Evolutionary conservation across 139 green algal genomes (phyloP).

Genomic region (Ulvella scutata): DNA sequence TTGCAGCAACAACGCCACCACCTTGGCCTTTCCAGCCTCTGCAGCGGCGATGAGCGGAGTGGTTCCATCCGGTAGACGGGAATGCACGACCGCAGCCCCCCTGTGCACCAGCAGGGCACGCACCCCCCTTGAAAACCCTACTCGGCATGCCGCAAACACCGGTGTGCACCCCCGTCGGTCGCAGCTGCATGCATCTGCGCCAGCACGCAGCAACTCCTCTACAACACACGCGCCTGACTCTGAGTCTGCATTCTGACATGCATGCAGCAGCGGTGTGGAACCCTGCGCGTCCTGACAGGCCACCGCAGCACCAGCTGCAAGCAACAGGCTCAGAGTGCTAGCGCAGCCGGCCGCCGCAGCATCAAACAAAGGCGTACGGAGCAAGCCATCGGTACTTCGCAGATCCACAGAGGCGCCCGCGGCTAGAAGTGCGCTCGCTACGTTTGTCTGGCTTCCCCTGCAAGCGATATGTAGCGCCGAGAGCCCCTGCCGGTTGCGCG

Average conservation of each 20-base stretch:
- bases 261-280: background rate
- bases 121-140: background rate
- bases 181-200: background rate
- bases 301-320: too few species aligned
- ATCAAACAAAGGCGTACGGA: too few species aligned
- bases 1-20: background rate
- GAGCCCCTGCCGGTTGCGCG: too few species aligned
- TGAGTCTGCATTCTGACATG: background rate
- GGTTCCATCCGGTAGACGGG: background rate
- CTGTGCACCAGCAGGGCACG: background rate
- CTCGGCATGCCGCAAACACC: background rate
- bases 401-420: too few species aligned
- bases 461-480: too few species aligned
- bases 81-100: background rate
- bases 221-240: background rate
- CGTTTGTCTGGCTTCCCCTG: too few species aligned
- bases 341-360: too few species aligned
- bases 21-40: background rate
- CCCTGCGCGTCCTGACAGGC: too few species aligned
- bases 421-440: too few species aligned
- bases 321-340: too few species aligned
- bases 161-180: background rate
- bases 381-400: too few species aligned
- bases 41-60: background rate
- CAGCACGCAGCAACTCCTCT: background rate